Conservation (phyloP, 805 yeast genomes). For the Saccharomyces paradoxus region DNA sequence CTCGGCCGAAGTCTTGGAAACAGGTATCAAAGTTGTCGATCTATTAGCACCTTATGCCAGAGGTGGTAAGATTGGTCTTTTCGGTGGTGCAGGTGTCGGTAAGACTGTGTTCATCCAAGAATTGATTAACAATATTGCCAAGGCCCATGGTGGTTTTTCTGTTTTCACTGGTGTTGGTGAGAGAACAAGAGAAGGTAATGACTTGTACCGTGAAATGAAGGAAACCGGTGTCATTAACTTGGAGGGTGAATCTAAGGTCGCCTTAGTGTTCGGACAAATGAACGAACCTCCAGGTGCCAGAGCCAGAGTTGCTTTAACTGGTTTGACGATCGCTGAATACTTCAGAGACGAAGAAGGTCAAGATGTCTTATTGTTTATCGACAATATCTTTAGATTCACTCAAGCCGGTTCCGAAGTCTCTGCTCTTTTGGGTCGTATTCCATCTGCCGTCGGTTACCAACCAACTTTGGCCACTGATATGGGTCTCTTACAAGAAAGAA, state of each 20-base stretch:
- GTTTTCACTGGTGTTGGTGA: slow-evolving; percentile 99
- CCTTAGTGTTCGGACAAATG: slow-evolving; percentile 99
- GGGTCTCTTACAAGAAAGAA: slow-evolving; percentile 99
- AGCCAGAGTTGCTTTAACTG: slow-evolving; percentile 99
- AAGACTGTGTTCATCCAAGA: slow-evolving; percentile 99
- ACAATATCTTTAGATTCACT: slow-evolving; percentile 99
- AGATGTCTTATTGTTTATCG: slow-evolving; percentile 98
- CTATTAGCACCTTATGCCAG: slow-evolving; percentile 98
- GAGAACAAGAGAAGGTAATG: slow-evolving; percentile 99
- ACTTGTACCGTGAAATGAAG: slow-evolving; percentile 99
- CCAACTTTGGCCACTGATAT: slow-evolving; percentile 99
- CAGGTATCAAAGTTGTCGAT: slow-evolving; percentile 99
- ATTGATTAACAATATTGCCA: slow-evolving; percentile 98
- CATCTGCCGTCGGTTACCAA: slow-evolving; percentile 99
- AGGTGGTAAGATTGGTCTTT: slow-evolving; percentile 99
- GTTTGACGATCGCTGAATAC: slow-evolving; percentile 99
- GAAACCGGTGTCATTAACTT: slow-evolving; percentile 99
- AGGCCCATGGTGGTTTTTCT: slow-evolving; percentile 99
- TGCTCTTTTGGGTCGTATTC: slow-evolving; percentile 99
- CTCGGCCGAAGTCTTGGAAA: slow-evolving; percentile 94
- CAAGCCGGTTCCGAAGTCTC: slow-evolving; percentile 99
- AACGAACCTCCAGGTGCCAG: slow-evolving; percentile 99
- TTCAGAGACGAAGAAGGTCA: slow-evolving; percentile 99
- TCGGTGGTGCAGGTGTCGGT: slow-evolving; percentile 99
- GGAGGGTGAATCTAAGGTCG: slow-evolving; percentile 99